Base-by-base conservation (phyloP, 805 yeast species). In the Candida sanyiensis region DNA sequence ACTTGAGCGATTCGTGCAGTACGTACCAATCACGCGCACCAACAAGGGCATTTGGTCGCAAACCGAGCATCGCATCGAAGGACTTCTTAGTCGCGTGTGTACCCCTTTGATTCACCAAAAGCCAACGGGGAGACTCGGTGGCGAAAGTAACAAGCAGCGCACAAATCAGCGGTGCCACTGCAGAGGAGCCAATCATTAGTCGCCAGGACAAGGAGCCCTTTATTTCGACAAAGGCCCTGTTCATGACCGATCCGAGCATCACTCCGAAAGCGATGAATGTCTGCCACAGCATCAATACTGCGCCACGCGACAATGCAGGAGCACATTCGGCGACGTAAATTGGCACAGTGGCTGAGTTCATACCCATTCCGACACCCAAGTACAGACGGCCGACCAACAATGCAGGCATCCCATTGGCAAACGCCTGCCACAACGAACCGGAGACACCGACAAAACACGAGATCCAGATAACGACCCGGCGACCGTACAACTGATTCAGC, bases 191-290 rank as follows among this genome's bases (percentile, higher is more conserved):
- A 46, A 80, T 62, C 83, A 78, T 77, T 27, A 77, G 61, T 50
- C 86, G 67, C 85, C 86, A 80, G 46, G 73, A 67, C 39, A 73
- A 60, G 6, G 72, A 70, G 12, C 63, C 64, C 6, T 52, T 51
- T 12, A 64, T 61, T 38, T 74, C 66, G 21, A 72, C 70, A 53
- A 79, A 76, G 1, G 80, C 81, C 43, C 78, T 68, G 19, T 72
- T 68, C 15, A 79, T 66, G 24, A 77, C 74, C 44, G 76, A 75
- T 16, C 86, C 86, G 47, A 80, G 64, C 73, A 76, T 73, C 45
- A 80, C 77, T 43, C 87, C 87, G 37, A 79, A 73, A 2, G 86
- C 85, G n/a, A 84, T 78, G 66, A 78, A 79, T 50, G 77, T 75
- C 61, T 80, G 86, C 83, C 84, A 80, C 61, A 75, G 64, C 80